Percentiles rank a stretch among this genome's conserved stretches.
These are phyloP conservation scores for Phaffia australis DNA, from an alignment of 768 basidiomycete species.

Conservation along the genomic window DNA sequence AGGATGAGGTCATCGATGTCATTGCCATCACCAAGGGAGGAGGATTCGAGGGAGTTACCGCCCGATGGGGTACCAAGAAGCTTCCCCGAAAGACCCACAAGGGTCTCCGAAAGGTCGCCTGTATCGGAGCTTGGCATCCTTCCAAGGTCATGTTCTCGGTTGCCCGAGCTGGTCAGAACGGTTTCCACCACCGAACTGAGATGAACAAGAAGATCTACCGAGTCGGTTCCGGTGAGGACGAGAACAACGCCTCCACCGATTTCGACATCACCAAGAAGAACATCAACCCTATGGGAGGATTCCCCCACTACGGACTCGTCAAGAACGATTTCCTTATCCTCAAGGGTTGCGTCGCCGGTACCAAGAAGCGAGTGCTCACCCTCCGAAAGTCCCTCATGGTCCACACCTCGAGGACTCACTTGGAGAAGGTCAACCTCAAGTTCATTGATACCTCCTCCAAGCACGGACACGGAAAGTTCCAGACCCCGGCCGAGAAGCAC, in stretches of 20 bases:
- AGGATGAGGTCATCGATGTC: conserved; percentile 90
- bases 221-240: conserved; percentile 66
- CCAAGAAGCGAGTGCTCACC: conserved; percentile 95
- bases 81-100: conserved; percentile 98
- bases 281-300: conserved; percentile 89
- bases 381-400: conserved; percentile 95
- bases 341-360: conserved; percentile 91
- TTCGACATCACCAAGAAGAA: conserved; percentile 84
- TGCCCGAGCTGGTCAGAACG: conserved; percentile 97
- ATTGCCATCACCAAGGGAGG: conserved; percentile 98
- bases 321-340: conserved; percentile 97
- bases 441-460: conserved; percentile 96
- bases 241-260: conserved; percentile 81
- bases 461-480: conserved; percentile 95
- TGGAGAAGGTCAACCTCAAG: conserved; percentile 73
- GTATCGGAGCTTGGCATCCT: conserved; percentile 41
- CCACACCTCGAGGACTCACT: conserved; percentile 78
- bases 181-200: conserved; percentile 44
- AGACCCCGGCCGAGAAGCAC: conserved; percentile 91
- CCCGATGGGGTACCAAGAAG: conserved; percentile 99
- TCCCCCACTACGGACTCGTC: conserved; percentile 93
- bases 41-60: conserved; percentile 98
- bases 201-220: conserved; percentile 99
- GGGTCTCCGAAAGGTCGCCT: conserved; percentile 76
- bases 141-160: conserved; percentile 99